A percentile compares a stretch with the other conserved stretches of the same genome.
These are phyloP conservation scores for Crithidia sp. DNA, from an alignment of 208 protist species.

Conservation along the genomic window DNA sequence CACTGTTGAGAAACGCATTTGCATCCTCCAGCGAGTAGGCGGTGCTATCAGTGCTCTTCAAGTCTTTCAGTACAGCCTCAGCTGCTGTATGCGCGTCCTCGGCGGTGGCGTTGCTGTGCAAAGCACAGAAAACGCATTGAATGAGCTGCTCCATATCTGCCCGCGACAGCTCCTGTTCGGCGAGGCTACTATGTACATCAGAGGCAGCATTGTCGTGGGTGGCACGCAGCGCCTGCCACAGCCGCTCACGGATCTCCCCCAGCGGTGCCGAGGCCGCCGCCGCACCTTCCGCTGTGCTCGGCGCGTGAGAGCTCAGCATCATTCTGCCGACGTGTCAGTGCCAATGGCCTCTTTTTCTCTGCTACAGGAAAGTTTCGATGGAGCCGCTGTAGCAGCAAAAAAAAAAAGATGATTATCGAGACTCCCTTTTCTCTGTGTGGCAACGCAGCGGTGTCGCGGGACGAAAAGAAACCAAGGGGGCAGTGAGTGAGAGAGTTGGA, in stretches of 20 bases:
- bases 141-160: constrained; percentile 63
- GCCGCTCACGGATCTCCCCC: constrained; percentile 53
- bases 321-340: background rate
- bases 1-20: constrained; percentile 43
- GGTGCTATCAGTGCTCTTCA: background rate
- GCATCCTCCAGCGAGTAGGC: constrained; percentile 54
- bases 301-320: background rate
- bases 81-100: constrained; percentile 2
- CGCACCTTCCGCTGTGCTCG: constrained; percentile 2
- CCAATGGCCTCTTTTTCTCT: constrained; percentile 6
- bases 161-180: constrained; percentile 35
- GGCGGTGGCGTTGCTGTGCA: constrained; percentile 60
- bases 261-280: constrained; percentile 30
- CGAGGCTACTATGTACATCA: constrained; percentile 30
- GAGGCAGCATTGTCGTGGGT: constrained; percentile 25
- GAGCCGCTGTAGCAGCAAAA: too few species aligned
- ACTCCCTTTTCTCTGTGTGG: too few species aligned
- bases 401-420: too few species aligned
- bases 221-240: constrained; percentile 74
- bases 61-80: constrained; percentile 8
- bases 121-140: constrained; percentile 64
- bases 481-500: too few species aligned
- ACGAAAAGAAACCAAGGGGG: too few species aligned
- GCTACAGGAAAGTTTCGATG: background rate
- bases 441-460: too few species aligned